Conservation (phyloP, 371 early-diverging fungal species). For the Mucor circinelloides region DNA sequence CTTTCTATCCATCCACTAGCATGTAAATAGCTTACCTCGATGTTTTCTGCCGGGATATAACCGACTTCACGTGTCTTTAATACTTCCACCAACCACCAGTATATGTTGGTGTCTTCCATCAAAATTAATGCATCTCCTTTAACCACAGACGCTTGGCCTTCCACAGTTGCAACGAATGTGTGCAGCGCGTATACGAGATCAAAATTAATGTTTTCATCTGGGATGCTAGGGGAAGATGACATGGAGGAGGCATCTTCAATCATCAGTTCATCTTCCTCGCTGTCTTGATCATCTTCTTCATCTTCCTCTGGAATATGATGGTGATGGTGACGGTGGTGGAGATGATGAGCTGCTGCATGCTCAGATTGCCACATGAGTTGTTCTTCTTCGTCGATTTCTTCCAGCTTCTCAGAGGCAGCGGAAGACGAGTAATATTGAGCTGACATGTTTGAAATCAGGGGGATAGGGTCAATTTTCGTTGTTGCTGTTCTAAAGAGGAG, state of each 20-base stretch:
- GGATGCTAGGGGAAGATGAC: constrained; percentile 61
- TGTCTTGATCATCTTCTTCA: constrained; percentile 50
- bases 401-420: constrained; percentile 16
- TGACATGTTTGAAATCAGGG: constrained; percentile 4
- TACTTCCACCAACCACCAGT: constrained; percentile 97
- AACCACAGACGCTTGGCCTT: constrained; percentile 91
- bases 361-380: constrained; percentile 21
- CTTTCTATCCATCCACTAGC: background rate
- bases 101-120: constrained; percentile 93
- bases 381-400: constrained; percentile 32
- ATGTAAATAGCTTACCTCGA: constrained; percentile 65
- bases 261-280: constrained; percentile 56
- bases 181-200: constrained; percentile 89
- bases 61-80: constrained; percentile 87
- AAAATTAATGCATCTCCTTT: constrained; percentile 87
- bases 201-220: constrained; percentile 80
- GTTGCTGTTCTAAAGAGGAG: background rate
- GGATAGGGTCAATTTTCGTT: background rate
- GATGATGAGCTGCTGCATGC: constrained; percentile 31
- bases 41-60: constrained; percentile 95
- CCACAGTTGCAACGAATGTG: constrained; percentile 92
- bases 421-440: constrained; percentile 12
- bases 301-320: constrained; percentile 56
- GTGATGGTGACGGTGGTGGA: constrained; percentile 54
- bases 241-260: constrained; percentile 47